These are phyloP conservation scores for Kalanchoe fedtschenkoi DNA, from an alignment of 164 flowering plant genomes.

Conservation along the genomic window DNA sequence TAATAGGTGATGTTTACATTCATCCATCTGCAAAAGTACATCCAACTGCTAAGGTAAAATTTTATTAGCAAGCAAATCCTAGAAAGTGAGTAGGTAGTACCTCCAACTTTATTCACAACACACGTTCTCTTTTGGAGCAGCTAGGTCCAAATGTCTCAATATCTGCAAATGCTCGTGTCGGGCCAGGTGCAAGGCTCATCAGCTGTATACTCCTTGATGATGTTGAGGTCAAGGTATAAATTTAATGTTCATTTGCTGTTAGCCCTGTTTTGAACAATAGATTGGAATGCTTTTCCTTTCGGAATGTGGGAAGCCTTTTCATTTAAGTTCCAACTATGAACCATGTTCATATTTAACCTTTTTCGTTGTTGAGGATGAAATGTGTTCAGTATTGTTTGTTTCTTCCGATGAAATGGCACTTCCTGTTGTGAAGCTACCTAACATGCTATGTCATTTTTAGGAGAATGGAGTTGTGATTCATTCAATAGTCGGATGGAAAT, in stretches of 20 bases:
- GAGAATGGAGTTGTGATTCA: constrained; percentile 89
- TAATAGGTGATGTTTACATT: constrained; percentile 71
- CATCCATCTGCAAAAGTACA: constrained; percentile 99
- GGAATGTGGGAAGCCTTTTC: no score
- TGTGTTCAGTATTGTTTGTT: not conserved
- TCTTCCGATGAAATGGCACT: not conserved
- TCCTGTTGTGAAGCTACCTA: not conserved
- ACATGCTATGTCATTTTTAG: constrained; percentile 19
- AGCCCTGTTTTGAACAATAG: no score
- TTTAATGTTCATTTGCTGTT: no score
- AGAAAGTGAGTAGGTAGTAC: not conserved
- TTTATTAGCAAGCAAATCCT: constrained; percentile 1
- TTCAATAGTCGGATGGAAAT: constrained; percentile 96
- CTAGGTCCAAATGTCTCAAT: constrained; percentile 97
- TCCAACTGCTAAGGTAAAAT: constrained; percentile 79
- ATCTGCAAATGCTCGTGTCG: constrained; percentile 93
- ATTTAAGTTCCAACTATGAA: no score
- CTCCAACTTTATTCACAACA: not conserved
- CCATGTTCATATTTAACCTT: no score
- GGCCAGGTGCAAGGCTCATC: constrained; percentile 85
- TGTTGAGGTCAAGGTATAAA: constrained; percentile 64
- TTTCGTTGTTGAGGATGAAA: no score
- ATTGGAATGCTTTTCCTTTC: no score
- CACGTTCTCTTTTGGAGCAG: constrained; percentile 26
- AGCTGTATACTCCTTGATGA: constrained; percentile 88